Base-by-base conservation (phyloP, 805 yeast genomes). In the Yarrowia osloensis region DNA sequence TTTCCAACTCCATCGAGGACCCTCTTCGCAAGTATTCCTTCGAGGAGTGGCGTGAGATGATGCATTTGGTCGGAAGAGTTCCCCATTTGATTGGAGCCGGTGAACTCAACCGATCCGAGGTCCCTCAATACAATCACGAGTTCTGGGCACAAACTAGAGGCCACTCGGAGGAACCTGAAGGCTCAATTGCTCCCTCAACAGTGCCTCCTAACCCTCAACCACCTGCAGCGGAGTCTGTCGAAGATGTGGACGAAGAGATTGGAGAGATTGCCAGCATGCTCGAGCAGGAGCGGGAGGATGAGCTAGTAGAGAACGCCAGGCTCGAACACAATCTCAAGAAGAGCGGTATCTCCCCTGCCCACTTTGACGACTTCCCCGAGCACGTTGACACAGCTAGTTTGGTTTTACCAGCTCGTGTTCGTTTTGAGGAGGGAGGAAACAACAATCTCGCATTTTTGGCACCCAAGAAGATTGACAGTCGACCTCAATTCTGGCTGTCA, bases 31-130 rank as follows among this genome's bases (percentile, higher is more conserved):
- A 74, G 46, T 87, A 86, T 71, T 70, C 77, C 8, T 84, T 77
- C 69, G 79, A 80, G 3, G 85, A 85, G 65, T 87, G 91, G 91
- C 66, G 67, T 0, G 71, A 74, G 12, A 71, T 84, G 49, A 70
- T 81, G 40, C 67, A 69, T 6, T 70, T 80, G 12, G 69, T 61
- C 4, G 66, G 66, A 19, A 26, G 44, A 33, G 66, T 61, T 17
- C 66, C 54, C 5, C 66, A 61, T 44, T 19, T 61, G 1, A 85
- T 90, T 42, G 96, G 96, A 12, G 71, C 70, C 2, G 93, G 93
- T 40, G 90, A 90, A 72, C 77, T 93, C 6, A 26, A 22, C 19
- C 47, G 62, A 12, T 22, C 65, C 3, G 52, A 42, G 15, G 44
- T 61, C 13, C 42, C 66, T 7, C 44, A 59, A 19, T 42, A 42